These are phyloP conservation scores for Anthracocystis walkeri DNA, from an alignment of 1,284 basidiomycete species.

Conservation along the genomic window DNA sequence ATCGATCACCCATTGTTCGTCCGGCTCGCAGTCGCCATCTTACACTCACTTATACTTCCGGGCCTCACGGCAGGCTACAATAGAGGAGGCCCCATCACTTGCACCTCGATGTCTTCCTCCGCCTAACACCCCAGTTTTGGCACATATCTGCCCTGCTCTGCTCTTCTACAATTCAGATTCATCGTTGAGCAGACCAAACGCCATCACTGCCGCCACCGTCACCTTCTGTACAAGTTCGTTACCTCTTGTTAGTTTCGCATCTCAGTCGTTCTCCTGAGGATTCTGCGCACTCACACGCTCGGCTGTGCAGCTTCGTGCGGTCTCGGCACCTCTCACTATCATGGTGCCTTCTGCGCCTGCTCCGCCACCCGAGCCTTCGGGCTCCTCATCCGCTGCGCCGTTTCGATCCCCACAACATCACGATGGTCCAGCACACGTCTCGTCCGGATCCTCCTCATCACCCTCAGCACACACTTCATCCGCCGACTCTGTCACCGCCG, in stretches of 20 bases:
- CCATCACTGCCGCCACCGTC: too few species aligned
- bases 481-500: conserved; percentile 13
- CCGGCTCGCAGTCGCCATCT: too few species aligned
- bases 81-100: too few species aligned
- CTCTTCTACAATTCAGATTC: too few species aligned
- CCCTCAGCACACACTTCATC: conserved; percentile 32
- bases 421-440: conserved; percentile 16
- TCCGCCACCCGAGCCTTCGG: conserved; percentile 9
- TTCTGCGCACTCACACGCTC: neutral
- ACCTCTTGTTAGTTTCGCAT: neutral
- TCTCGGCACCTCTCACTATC: neutral
- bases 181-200: too few species aligned
- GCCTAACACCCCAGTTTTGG: too few species aligned
- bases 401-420: conserved; percentile 10
- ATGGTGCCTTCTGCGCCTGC: conserved; percentile 20
- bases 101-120: too few species aligned
- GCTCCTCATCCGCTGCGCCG: conserved; percentile 11
- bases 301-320: conserved; percentile 8
- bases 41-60: too few species aligned
- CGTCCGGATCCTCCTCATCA: conserved; percentile 33
- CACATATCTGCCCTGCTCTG: too few species aligned
- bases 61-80: too few species aligned
- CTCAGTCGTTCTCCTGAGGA: neutral
- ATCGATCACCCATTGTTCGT: neutral
- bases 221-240: neutral